Conservation (phyloP, 257 asterid genomes). For the Marsdenia floribunda region DNA sequence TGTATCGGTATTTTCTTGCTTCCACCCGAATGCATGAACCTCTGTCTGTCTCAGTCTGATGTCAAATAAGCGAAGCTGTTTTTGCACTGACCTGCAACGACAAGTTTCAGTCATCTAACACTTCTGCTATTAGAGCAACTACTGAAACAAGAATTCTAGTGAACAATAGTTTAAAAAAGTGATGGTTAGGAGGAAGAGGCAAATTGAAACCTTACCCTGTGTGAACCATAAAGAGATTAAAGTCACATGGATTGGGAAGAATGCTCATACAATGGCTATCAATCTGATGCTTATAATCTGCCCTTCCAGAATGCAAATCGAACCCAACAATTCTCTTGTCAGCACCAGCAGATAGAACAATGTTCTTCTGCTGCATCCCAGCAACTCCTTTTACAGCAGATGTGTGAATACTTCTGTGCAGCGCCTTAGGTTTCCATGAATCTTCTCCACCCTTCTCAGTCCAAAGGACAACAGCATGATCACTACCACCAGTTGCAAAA, state of each 20-base stretch:
- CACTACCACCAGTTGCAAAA: slow-evolving; percentile 87
- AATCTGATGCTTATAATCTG: slow-evolving; percentile 62
- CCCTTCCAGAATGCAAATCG: slow-evolving; percentile 48
- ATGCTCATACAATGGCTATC: slow-evolving; percentile 95
- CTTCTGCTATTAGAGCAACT: no score
- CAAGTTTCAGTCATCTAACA: no score
- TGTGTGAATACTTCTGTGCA: slow-evolving; percentile 62
- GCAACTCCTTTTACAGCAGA: slow-evolving; percentile 96
- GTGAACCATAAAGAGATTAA: slow-evolving; percentile 93
- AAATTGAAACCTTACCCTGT: slow-evolving; percentile 54
- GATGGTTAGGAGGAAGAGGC: not conserved
- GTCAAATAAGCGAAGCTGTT: slow-evolving; percentile 74
- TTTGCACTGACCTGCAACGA: slow-evolving; percentile 63
- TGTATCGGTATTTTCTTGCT: slow-evolving; percentile 78
- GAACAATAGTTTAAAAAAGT: not conserved
- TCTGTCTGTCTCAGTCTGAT: slow-evolving; percentile 52
- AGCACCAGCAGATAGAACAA: slow-evolving; percentile 77
- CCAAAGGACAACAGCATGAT: slow-evolving; percentile 89
- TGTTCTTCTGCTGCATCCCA: slow-evolving; percentile 70
- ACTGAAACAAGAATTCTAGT: not conserved
- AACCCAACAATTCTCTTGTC: slow-evolving; percentile 72
- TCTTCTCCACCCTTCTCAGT: slow-evolving; percentile 50
- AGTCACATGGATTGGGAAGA: slow-evolving; percentile 80
- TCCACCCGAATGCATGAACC: slow-evolving; percentile 77
- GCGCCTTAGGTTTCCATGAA: slow-evolving; percentile 55